Evolutionary conservation across 2,329 filamentous ascomycete species (phyloP).

Genomic region (Ophiostoma pallidulum): DNA sequence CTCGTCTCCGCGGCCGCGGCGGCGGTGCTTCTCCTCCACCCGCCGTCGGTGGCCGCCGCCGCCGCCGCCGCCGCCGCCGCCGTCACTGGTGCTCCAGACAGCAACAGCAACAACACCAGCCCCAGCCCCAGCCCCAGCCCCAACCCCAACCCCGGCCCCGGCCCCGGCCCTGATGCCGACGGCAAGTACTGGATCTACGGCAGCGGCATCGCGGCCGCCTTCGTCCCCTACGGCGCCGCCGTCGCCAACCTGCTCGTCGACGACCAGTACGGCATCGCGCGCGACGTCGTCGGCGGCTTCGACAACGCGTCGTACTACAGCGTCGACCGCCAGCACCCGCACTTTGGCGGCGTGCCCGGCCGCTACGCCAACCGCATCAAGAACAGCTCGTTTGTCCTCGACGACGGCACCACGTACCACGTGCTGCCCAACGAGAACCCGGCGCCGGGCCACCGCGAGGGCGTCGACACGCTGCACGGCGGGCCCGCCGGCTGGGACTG

Average conservation of each 20-base stretch:
- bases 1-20: not conserved
- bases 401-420: conserved; percentile 53
- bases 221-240: conserved; percentile 66
- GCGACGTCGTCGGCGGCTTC: conserved; percentile 64
- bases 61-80: not conserved
- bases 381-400: conserved; percentile 63
- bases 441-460: conserved; percentile 38
- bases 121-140: too few species aligned
- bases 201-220: conserved; percentile 55
- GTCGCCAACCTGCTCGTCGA: conserved; percentile 62
- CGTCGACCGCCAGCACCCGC: conserved; percentile 54
- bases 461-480: conserved; percentile 58
- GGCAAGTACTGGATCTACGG: conserved; percentile 66
- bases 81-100: too few species aligned
- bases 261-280: conserved; percentile 56
- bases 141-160: conserved; percentile 8
- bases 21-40: too few species aligned
- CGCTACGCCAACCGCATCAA: conserved; percentile 75
- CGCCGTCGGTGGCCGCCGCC: not conserved
- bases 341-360: conserved; percentile 64
- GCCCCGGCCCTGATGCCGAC: conserved; percentile 39
- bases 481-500: conserved; percentile 66
- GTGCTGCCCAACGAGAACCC: conserved; percentile 56
- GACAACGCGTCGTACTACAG: conserved; percentile 67
- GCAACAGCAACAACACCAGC: too few species aligned